These are phyloP conservation scores for Henningerozyma blattae DNA, from an alignment of 805 yeast genomes.

Conservation along the genomic window DNA sequence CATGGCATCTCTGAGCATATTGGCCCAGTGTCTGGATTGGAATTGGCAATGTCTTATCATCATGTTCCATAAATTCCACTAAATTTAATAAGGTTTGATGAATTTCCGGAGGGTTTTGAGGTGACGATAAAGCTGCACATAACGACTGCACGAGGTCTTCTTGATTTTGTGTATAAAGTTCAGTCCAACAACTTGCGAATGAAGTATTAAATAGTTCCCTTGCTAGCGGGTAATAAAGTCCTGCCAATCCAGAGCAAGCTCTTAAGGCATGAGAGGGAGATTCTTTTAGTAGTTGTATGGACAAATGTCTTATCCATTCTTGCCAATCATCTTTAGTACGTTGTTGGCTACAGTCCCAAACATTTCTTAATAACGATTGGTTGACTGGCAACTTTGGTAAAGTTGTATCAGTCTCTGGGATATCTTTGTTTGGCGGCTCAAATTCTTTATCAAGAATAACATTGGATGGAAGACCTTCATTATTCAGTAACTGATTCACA, in stretches of 20 bases:
- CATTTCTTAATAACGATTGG: constrained; percentile 52
- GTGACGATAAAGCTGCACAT: constrained; percentile 77
- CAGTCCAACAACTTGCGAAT: constrained; percentile 93
- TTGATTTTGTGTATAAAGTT: constrained; percentile 76
- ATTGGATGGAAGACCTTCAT: constrained; percentile 77
- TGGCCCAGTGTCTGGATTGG: constrained; percentile 83
- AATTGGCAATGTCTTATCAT: constrained; percentile 86
- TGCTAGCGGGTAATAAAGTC: constrained; percentile 78
- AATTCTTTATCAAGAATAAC: constrained; percentile 56
- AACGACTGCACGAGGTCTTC: constrained; percentile 80
- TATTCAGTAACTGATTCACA: constrained; percentile 62
- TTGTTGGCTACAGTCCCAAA: constrained; percentile 87
- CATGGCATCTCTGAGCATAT: constrained; percentile 91
- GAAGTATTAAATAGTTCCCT: constrained; percentile 87
- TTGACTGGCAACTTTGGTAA: constrained; percentile 64
- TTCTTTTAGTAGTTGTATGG: constrained; percentile 77
- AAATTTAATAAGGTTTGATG: constrained; percentile 79
- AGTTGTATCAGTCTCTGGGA: constrained; percentile 41
- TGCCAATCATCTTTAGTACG: constrained; percentile 95
- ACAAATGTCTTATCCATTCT: constrained; percentile 85
- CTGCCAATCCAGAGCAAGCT: constrained; percentile 84
- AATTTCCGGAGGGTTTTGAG: constrained; percentile 91
- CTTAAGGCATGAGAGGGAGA: constrained; percentile 91
- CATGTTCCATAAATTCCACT: constrained; percentile 96
- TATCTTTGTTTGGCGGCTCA: constrained; percentile 25